These are phyloP conservation scores for Dichomitus squalens DNA, from an alignment of 1,284 basidiomycete genomes.

Conservation along the genomic window DNA sequence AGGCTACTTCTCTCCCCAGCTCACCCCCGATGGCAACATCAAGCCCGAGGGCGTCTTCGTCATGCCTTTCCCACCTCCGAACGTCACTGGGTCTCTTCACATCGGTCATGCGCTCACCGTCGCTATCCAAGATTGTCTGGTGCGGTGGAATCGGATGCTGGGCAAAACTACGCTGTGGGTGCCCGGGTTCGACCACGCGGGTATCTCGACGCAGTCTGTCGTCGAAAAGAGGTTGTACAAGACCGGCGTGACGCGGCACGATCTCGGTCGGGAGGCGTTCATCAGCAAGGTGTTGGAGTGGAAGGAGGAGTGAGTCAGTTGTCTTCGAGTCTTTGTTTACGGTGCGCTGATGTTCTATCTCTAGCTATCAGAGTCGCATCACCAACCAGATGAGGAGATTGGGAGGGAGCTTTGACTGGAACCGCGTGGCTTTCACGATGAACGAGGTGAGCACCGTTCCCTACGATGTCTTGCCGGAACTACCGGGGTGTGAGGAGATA, in stretches of 20 bases:
- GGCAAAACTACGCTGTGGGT: slow-evolving; percentile 91
- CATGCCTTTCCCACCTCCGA: slow-evolving; percentile 94
- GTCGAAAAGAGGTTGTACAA: slow-evolving; percentile 95
- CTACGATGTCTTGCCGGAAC: too few relatives aligned
- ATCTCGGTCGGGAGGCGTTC: slow-evolving; percentile 94
- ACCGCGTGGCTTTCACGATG: slow-evolving; percentile 96
- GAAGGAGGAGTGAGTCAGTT: slow-evolving; percentile 85
- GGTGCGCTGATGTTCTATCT: slow-evolving; percentile 11
- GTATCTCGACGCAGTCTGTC: slow-evolving; percentile 98
- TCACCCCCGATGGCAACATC: slow-evolving; percentile 57
- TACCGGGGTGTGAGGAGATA: too few relatives aligned
- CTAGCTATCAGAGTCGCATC: slow-evolving; percentile 88
- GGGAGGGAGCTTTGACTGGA: slow-evolving; percentile 95
- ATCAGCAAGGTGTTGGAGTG: slow-evolving; percentile 93
- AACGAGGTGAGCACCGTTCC: slow-evolving; percentile 59
- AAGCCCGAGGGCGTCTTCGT: slow-evolving; percentile 79
- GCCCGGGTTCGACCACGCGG: slow-evolving; percentile 98
- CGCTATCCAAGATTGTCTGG: slow-evolving; percentile 88
- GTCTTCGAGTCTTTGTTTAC: neutral
- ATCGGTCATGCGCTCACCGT: slow-evolving; percentile 96
- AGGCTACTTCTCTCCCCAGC: slow-evolving; percentile 88
- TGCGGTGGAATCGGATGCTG: slow-evolving; percentile 96
- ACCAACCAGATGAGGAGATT: slow-evolving; percentile 89
- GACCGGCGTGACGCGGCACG: slow-evolving; percentile 84
- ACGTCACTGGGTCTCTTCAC: slow-evolving; percentile 96